A percentile compares a stretch with the other conserved stretches of the same genome.
Evolutionary conservation across 2,329 filamentous ascomycete species (phyloP).

Genomic region (Fusarium pseudonygamai): DNA sequence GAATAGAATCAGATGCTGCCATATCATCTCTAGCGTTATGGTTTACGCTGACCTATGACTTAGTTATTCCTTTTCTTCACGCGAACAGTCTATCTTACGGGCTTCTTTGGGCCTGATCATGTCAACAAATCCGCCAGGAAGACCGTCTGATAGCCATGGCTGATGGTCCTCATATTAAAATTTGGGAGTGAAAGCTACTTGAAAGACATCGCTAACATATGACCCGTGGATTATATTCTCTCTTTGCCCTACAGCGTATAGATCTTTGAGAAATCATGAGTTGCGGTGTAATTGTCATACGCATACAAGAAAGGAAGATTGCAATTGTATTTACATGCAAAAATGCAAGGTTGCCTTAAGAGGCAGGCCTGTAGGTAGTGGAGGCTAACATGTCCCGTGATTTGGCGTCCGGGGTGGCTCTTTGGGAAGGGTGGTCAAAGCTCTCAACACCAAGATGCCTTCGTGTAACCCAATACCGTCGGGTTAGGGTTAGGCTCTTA

Average conservation of each 20-base stretch:
- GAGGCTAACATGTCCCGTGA: background rate
- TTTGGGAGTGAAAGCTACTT: background rate
- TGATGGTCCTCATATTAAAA: background rate
- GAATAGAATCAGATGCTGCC: background rate
- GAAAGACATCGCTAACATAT: background rate
- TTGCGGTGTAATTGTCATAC: background rate
- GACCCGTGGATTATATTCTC: background rate
- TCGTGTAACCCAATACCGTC: background rate
- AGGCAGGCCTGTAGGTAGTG: background rate
- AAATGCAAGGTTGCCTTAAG: background rate
- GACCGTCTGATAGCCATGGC: slow-evolving; percentile 18
- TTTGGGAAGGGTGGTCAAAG: background rate
- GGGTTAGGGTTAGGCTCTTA: slow-evolving; percentile 33
- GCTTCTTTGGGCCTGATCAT: slow-evolving; percentile 64
- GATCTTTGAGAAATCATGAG: background rate
- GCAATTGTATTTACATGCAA: background rate
- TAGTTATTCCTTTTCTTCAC: slow-evolving; percentile 65
- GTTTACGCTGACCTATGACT: background rate
- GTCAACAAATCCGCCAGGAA: slow-evolving; percentile 40
- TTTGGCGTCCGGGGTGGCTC: background rate
- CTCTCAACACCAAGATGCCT: slow-evolving; percentile 8
- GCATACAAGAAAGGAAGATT: background rate
- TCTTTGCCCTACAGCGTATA: background rate
- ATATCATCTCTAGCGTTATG: background rate
- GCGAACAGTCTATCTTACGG: slow-evolving; percentile 66